phyloP scores from a whole-genome alignment of 495 filamentous ascomycete species.

The Aspergillus asperescens region DNA sequence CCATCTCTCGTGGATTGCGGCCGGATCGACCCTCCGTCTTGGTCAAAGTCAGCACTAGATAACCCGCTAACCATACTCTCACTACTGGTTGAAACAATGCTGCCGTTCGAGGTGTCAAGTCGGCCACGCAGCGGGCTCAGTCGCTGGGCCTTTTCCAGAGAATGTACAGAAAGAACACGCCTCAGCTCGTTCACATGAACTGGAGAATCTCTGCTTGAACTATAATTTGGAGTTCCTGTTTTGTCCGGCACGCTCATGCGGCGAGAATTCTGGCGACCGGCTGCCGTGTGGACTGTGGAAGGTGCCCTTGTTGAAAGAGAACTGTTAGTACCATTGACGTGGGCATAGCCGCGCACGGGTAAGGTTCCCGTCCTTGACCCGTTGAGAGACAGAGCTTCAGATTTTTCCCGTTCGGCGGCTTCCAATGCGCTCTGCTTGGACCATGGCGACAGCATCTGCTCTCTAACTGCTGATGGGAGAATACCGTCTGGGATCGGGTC shows the following conservation, averaged over 20 bases:
- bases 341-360: conserved; percentile 50
- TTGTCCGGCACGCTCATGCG: conserved; percentile 40
- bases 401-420: conserved; percentile 60
- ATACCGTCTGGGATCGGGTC: conserved; percentile 35
- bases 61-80: conserved; percentile 44
- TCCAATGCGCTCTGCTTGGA: conserved; percentile 62
- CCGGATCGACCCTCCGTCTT: conserved; percentile 26
- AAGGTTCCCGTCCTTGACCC: conserved; percentile 64
- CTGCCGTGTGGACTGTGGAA: conserved; percentile 23
- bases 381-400: conserved; percentile 61
- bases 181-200: conserved; percentile 88
- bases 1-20: conserved; percentile 26
- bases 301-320: conserved; percentile 27
- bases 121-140: conserved; percentile 38
- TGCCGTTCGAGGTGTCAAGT: conserved; percentile 32
- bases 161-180: conserved; percentile 56
- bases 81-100: conserved; percentile 40
- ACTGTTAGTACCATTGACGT: conserved; percentile 48
- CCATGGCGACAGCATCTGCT: conserved; percentile 75
- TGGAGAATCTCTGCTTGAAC: conserved; percentile 58
- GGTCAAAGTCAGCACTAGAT: conserved; percentile 34
- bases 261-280: conserved; percentile 26
- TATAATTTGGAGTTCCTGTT: conserved; percentile 49
- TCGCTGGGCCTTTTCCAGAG: conserved; percentile 31
- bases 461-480: conserved; percentile 46